Conservation (phyloP, 2,329 filamentous ascomycete genomes). For the Fusarium sp. region DNA sequence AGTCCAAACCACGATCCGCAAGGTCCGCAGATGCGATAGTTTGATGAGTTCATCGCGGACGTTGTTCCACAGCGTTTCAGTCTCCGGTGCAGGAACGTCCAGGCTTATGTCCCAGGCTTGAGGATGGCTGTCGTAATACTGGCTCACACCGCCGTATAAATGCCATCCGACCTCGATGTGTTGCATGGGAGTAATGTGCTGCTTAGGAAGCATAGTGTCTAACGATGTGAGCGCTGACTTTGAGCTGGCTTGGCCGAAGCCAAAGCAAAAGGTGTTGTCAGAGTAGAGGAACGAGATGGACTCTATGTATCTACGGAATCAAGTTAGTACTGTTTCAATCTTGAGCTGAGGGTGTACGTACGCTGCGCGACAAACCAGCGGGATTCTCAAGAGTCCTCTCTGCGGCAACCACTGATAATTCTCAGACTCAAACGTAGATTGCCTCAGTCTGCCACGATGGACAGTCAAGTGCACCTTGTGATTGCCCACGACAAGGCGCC, state of each 20-base stretch:
- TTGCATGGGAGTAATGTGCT: background rate
- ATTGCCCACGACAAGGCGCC: background rate
- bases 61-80: background rate
- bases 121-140: background rate
- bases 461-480: background rate
- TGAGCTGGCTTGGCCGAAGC: background rate
- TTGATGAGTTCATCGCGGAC: background rate
- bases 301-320: background rate
- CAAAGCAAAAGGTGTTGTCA: background rate
- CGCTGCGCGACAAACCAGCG: background rate
- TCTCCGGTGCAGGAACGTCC: background rate
- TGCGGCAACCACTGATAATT: background rate
- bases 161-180: background rate
- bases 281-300: background rate
- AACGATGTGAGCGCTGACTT: background rate
- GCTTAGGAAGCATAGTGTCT: background rate
- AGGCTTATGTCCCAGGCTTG: background rate
- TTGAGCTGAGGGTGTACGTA: background rate
- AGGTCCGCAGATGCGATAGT: background rate
- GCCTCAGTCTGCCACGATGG: background rate
- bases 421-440: background rate
- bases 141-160: background rate
- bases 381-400: background rate
- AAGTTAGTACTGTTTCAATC: background rate
- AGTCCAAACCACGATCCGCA: background rate